Conservation (phyloP, 208 protist genomes). For the Naegleria gruberi region DNA sequence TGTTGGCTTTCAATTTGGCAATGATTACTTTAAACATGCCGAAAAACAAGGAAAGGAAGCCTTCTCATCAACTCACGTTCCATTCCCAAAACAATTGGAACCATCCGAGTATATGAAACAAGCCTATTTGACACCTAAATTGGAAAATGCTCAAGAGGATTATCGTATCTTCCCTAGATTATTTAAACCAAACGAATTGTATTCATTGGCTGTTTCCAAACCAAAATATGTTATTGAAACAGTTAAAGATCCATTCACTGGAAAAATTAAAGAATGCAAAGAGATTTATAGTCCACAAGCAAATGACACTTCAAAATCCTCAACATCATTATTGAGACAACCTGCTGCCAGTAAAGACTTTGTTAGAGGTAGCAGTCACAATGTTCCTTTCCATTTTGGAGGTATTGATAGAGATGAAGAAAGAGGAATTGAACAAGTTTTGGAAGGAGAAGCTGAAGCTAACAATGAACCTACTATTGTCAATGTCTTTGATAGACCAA, state of each 20-base stretch:
- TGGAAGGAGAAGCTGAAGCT: background rate
- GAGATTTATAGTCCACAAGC: background rate
- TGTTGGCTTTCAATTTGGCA: background rate
- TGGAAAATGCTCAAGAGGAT: background rate
- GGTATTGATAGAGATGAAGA: constrained; percentile 3
- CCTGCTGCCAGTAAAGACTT: constrained; percentile 12
- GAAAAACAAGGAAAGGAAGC: background rate
- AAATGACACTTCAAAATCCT: background rate
- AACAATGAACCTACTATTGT: background rate
- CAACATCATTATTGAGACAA: background rate
- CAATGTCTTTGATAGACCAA: background rate
- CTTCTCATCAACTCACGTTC: background rate
- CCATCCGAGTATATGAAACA: background rate
- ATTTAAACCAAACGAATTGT: background rate
- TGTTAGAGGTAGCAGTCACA: background rate
- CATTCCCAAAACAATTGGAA: background rate
- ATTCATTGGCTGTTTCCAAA: background rate
- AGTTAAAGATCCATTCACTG: background rate
- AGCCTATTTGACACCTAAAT: background rate
- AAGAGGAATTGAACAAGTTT: background rate
- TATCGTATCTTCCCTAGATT: background rate
- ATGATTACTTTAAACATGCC: background rate
- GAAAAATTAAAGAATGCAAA: background rate
- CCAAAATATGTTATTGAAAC: background rate
- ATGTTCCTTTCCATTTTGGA: background rate